Evolutionary conservation across 1,284 basidiomycete species (phyloP).

Genomic region (Fomitiporia mediterranea): DNA sequence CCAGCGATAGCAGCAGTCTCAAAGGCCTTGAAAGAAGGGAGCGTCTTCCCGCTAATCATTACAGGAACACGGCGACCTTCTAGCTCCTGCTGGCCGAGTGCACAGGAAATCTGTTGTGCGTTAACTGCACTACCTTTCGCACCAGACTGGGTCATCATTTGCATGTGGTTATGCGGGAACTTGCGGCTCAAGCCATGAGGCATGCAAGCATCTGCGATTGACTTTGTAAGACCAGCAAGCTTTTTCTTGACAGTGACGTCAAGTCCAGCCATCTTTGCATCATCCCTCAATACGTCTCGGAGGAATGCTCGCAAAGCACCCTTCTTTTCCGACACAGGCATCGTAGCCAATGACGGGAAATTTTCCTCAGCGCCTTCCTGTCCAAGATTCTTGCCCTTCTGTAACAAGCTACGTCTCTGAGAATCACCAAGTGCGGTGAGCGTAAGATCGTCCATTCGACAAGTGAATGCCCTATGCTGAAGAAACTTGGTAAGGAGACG

Average conservation of each 20-base stretch:
- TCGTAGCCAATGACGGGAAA: conserved; percentile 65
- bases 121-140: conserved; percentile 99
- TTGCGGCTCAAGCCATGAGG: conserved; percentile 86
- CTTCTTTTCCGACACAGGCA: conserved; percentile 48
- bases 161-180: conserved; percentile 99
- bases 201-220: conserved; percentile 86
- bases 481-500: conserved; percentile 96
- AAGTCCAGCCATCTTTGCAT: conserved; percentile 94
- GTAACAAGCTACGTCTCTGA: conserved; percentile 66
- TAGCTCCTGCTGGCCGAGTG: conserved; percentile 95
- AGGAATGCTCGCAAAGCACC: conserved; percentile 57
- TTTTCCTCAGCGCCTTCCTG: conserved; percentile 88
- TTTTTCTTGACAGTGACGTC: conserved; percentile 90
- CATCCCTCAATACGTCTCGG: conserved; percentile 95
- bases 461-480: conserved; percentile 96
- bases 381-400: conserved; percentile 69
- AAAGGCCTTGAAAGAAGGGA: conserved; percentile 96
- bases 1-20: conserved; percentile 97
- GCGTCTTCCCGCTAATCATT: conserved; percentile 98
- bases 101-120: conserved; percentile 95
- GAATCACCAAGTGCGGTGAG: conserved; percentile 82
- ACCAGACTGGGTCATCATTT: conserved; percentile 97
- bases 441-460: conserved; percentile 97
- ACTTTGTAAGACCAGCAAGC: conserved; percentile 80
- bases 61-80: conserved; percentile 98